Base-by-base conservation (phyloP, 2,329 filamentous ascomycete genomes). In the Rosellinia necatrix region DNA sequence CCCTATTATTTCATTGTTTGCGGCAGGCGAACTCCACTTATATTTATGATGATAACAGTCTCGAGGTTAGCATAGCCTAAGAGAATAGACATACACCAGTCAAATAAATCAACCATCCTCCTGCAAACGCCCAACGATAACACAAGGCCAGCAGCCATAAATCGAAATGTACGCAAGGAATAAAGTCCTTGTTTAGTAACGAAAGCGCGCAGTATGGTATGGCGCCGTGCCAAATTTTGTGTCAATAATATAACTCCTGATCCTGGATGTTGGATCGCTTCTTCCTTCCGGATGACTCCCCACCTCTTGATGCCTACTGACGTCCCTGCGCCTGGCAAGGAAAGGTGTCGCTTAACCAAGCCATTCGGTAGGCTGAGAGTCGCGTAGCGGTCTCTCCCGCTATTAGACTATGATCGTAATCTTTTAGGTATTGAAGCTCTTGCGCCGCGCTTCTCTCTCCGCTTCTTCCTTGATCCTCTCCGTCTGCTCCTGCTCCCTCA, bases 401-500 rank as follows among this genome's bases (percentile, higher is more conserved):
- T 13, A 15, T 29, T 40, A 19, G 19, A 22, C 27, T 34, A 38
- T 12, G 19, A 22, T 24, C 34, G 34, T 12, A 6, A 29, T 15
- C 40, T n/a, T 56, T 63, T 53, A 69, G 58, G 61, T 58, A 24
- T 61, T 64, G 61, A 72, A 71, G 50, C 66, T 71, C 53, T 67
- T 70, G 40, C 67, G 72, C 65, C 71, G 76, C 37, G 72, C 75
- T 60, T 82, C 79, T 70, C 80, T 79, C 68, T 79, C 74, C 17
- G 79, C 77, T 63, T 81, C 78, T 66, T 87, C 78, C 73, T 85
- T 78, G 75, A 90, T 72, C 72, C 88, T 86, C 65, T 89, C 80
- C 27, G 83, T 84, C 70, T 92, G 87, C 70, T 96, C 89, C 67
- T 92, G 84, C 65, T 91, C 88, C 80, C 96, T 96, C 83, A 91